phyloP scores from a whole-genome alignment of 345 rosid species.

The Eutrema heterophyllum region DNA sequence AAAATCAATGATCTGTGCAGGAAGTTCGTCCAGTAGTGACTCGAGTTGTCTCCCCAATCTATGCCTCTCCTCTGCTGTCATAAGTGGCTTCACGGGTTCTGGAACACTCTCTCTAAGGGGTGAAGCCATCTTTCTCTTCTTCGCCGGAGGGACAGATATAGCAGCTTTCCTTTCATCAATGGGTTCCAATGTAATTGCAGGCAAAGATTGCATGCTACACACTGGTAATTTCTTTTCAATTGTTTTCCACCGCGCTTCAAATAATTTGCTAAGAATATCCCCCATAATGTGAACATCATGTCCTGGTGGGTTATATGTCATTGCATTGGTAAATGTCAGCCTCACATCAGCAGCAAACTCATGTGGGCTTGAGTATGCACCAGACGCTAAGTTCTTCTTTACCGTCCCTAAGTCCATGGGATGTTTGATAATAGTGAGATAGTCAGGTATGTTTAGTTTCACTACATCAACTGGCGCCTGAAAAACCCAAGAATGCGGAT shows the following conservation, averaged over 20 bases:
- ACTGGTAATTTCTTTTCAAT: conserved; percentile 64
- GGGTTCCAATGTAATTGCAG: conserved; percentile 35
- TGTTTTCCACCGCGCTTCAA: conserved; percentile 80
- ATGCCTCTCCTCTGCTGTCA: conserved; percentile 66
- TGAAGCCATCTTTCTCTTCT: conserved; percentile 60
- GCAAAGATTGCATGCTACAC: conserved; percentile 31
- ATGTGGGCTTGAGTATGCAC: conserved; percentile 65
- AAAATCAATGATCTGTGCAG: conserved; percentile 66
- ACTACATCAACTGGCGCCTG: conserved; percentile 83
- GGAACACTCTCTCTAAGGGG: conserved; percentile 36
- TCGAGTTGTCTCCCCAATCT: conserved; percentile 56
- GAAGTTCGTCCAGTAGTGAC: conserved; percentile 63
- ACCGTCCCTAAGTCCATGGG: conserved; percentile 96
- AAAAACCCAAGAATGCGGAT: conserved; percentile 78
- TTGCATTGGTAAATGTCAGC: conserved; percentile 79
- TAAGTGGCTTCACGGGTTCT: conserved; percentile 45
- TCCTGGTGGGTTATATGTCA: conserved; percentile 89
- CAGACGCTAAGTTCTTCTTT: conserved; percentile 53
- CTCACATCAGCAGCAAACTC: conserved; percentile 82
- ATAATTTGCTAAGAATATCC: conserved; percentile 57
- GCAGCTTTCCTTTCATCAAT: conserved; percentile 35
- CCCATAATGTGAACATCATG: conserved; percentile 87
- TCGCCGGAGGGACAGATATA: conserved; percentile 40
- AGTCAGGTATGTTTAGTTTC: conserved; percentile 80
- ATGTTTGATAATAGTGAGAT: conserved; percentile 62